These are phyloP conservation scores for Calycina herbarum DNA, from an alignment of 2,329 filamentous ascomycete genomes.

Conservation along the genomic window DNA sequence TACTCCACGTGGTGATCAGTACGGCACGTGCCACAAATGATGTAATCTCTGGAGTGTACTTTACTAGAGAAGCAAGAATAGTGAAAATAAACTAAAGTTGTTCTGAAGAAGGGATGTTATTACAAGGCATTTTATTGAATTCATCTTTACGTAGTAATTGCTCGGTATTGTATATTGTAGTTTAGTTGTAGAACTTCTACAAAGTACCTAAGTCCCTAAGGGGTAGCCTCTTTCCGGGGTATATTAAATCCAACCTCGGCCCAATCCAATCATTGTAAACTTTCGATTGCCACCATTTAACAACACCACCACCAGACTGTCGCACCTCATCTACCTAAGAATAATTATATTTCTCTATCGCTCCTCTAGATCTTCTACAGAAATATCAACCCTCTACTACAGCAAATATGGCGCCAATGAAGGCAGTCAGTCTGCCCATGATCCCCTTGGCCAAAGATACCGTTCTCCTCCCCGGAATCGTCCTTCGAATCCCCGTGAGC, in stretches of 20 bases:
- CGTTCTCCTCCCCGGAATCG: slow-evolving; percentile 82
- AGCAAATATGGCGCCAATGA: slow-evolving; percentile 27
- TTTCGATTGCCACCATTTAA: not conserved
- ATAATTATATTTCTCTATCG: not conserved
- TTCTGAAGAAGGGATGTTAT: no score
- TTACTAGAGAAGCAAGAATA: no score
- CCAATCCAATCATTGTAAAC: not conserved
- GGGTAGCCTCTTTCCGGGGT: not conserved
- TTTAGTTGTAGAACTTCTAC: no score
- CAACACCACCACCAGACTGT: not conserved
- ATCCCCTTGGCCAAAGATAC: slow-evolving; percentile 79
- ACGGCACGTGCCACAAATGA: no score
- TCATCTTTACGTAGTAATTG: no score
- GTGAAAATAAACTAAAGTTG: no score
- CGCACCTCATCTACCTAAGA: not conserved
- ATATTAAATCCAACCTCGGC: not conserved
- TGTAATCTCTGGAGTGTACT: no score
- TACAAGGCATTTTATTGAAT: no score
- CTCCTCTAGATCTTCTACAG: not conserved
- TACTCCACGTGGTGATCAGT: no score
- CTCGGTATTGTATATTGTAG: no score
- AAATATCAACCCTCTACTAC: not conserved
- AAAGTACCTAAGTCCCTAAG: no score
- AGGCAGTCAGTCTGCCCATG: slow-evolving; percentile 58
- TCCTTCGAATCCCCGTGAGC: slow-evolving; percentile 80